phyloP scores from a whole-genome alignment of 1,284 basidiomycete genomes.

The Xerocomus minutiporus region DNA sequence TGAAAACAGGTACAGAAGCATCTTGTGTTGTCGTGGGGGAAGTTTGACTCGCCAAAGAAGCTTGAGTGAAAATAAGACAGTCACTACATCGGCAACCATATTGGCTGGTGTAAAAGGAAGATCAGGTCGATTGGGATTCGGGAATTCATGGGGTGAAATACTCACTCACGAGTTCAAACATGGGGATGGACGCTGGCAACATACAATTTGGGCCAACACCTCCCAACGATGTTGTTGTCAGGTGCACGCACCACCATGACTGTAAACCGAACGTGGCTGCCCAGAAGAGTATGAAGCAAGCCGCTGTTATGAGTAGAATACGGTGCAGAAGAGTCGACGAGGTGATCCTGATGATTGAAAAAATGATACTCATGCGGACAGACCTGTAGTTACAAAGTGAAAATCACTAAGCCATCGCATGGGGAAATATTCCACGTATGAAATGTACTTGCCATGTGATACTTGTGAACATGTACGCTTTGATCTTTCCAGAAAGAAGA shows the following conservation, averaged over 20 bases:
- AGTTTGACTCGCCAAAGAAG: conserved; percentile 15
- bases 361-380: conserved; percentile 15
- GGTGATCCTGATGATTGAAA: conserved; percentile 9
- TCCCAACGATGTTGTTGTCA: neutral
- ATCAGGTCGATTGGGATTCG: neutral
- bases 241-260: conserved; percentile 3
- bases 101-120: neutral
- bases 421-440: neutral
- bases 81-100: neutral
- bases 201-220: neutral
- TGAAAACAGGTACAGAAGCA: conserved; percentile 16
- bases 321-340: neutral
- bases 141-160: neutral
- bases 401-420: neutral
- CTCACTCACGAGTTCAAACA: conserved; percentile 7
- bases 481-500: neutral
- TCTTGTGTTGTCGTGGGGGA: conserved; percentile 9
- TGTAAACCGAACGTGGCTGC: neutral
- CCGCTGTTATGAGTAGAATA: neutral
- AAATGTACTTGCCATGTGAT: conserved; percentile 6
- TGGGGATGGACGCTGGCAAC: neutral
- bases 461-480: conserved; percentile 8
- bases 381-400: conserved; percentile 3
- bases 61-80: conserved; percentile 6
- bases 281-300: conserved; percentile 10